Conservation (phyloP, 768 basidiomycete genomes). For the Mrakia frigida region DNA sequence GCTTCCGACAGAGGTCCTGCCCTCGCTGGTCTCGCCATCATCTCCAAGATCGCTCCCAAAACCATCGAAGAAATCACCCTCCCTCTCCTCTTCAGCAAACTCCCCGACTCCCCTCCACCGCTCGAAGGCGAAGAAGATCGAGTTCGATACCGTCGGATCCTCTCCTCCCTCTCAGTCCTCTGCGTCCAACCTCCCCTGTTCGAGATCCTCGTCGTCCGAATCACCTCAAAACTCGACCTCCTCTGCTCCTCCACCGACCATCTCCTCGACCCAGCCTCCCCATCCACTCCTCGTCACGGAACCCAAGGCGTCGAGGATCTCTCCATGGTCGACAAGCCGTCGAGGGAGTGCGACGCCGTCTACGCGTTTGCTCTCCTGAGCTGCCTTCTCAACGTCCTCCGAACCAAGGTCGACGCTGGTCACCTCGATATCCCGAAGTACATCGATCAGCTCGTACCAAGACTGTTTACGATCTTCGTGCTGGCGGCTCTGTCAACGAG, state of each 20-base stretch:
- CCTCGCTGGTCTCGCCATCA: slow-evolving; percentile 59
- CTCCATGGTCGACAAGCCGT: slow-evolving; percentile 19
- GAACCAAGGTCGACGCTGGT: slow-evolving; percentile 50
- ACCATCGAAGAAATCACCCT: slow-evolving; percentile 70
- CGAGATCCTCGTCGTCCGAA: slow-evolving; percentile 69
- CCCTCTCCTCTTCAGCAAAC: slow-evolving; percentile 66
- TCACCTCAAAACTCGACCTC: slow-evolving; percentile 66
- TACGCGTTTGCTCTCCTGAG: slow-evolving; percentile 79
- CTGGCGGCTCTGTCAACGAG: slow-evolving; percentile 43
- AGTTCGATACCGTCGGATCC: slow-evolving; percentile 60
- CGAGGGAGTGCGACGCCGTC: slow-evolving; percentile 58
- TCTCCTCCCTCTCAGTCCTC: slow-evolving; percentile 64
- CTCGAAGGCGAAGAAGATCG: slow-evolving; percentile 56
- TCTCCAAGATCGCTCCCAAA: slow-evolving; percentile 57
- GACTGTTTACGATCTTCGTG: slow-evolving; percentile 63
- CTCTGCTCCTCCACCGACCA: slow-evolving; percentile 37
- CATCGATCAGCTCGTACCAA: slow-evolving; percentile 66
- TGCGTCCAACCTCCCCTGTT: slow-evolving; percentile 74
- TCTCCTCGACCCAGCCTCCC: slow-evolving; percentile 34
- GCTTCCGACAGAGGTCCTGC: slow-evolving; percentile 52
- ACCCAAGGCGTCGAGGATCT: slow-evolving; percentile 16
- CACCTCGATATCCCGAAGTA: slow-evolving; percentile 76
- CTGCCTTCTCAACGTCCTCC: slow-evolving; percentile 61
- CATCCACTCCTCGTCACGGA: slow-evolving; percentile 40
- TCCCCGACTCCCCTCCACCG: slow-evolving; percentile 64